phyloP scores from a whole-genome alignment of 2,329 filamentous ascomycete genomes.

The Diaporthe aspalathi region DNA sequence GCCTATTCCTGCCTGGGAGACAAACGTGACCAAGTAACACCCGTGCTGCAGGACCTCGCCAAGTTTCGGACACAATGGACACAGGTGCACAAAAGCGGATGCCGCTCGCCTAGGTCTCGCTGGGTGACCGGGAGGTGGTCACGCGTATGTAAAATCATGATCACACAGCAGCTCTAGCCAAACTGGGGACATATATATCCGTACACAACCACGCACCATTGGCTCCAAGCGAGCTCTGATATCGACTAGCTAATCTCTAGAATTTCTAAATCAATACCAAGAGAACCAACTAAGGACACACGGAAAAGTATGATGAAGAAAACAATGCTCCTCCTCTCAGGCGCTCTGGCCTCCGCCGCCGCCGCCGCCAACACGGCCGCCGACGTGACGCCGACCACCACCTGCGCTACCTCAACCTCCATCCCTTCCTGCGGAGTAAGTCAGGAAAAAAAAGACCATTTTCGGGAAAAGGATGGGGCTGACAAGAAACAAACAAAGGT shows the following conservation, averaged over 20 bases:
- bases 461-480: too few relatives aligned
- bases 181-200: background rate
- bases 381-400: too few relatives aligned
- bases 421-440: conserved; percentile 23
- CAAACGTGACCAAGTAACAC: background rate
- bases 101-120: background rate
- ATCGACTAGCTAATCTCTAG: too few relatives aligned
- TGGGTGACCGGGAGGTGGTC: too few relatives aligned
- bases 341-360: background rate
- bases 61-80: background rate
- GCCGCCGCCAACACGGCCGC: background rate
- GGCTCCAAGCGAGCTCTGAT: accelerated
- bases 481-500: background rate
- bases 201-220: too few relatives aligned
- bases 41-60: background rate
- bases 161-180: too few relatives aligned
- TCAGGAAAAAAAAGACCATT: background rate
- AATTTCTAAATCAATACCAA: background rate
- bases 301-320: conserved; percentile 44
- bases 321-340: background rate
- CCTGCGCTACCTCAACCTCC: background rate
- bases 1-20: background rate
- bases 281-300: conserved; percentile 39
- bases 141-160: too few relatives aligned
- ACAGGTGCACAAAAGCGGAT: background rate